A percentile compares a stretch with the other conserved stretches of the same genome.
Conservation (phyloP, 108 stramenopile species). For the Bacterosira constricta region DNA sequence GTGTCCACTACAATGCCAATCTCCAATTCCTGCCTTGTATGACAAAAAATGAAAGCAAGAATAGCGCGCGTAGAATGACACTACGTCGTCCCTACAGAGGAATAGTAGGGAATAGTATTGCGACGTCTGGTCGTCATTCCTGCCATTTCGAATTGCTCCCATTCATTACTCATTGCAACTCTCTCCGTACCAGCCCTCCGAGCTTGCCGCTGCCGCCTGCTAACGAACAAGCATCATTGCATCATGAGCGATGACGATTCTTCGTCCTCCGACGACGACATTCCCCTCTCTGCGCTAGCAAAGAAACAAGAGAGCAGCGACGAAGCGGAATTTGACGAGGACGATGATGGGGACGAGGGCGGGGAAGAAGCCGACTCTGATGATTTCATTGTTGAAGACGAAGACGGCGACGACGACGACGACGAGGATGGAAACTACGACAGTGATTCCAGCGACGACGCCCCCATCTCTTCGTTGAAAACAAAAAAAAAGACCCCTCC, state of each 20-base stretch:
- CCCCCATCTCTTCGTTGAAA: slow-evolving; percentile 68
- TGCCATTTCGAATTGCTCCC: no score
- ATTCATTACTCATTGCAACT: no score
- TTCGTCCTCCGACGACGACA: slow-evolving; percentile 33
- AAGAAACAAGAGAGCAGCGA: slow-evolving; percentile 1
- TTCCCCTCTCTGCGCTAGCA: slow-evolving; percentile 25
- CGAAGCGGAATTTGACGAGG: slow-evolving; percentile 34
- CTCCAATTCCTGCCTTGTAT: no score
- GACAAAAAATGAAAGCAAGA: no score
- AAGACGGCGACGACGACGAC: slow-evolving; percentile 26
- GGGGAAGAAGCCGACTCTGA: slow-evolving; percentile 12
- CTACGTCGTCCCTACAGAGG: no score
- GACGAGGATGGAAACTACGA: slow-evolving; percentile 29
- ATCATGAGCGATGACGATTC: slow-evolving; percentile 40
- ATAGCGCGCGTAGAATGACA: no score
- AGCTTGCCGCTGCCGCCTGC: no score
- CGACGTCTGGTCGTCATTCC: no score
- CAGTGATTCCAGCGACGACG: slow-evolving; percentile 61
- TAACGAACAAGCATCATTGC: no score
- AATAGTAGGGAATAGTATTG: no score
- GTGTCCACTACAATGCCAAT: no score
- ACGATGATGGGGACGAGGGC: not conserved
- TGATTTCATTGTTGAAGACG: slow-evolving; percentile 28
- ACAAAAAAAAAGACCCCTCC: slow-evolving; percentile 30
- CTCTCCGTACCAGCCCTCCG: no score